Evolutionary conservation across 257 asterid species (phyloP).

Genomic region (Verbascum thapsus): DNA sequence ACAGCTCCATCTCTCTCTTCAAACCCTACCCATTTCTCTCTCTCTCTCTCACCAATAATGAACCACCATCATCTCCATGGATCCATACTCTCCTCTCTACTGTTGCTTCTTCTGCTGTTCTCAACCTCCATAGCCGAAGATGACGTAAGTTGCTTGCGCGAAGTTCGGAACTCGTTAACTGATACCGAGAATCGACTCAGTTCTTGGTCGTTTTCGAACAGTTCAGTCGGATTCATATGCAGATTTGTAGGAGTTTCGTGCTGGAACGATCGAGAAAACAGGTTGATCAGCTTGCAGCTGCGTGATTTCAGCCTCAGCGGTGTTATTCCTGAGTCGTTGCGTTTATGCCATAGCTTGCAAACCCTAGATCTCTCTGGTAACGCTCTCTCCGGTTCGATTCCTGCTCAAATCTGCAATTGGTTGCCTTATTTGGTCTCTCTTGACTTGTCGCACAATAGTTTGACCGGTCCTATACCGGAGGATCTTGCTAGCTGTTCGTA

Average conservation of each 20-base stretch:
- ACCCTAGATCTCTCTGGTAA: constrained; percentile 80
- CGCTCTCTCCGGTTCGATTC: constrained; percentile 48
- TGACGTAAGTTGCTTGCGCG: constrained; percentile 69
- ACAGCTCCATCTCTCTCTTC: constrained; percentile 19
- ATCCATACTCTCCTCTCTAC: constrained; percentile 29
- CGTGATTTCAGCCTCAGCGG: constrained; percentile 57
- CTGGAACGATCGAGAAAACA: constrained; percentile 79
- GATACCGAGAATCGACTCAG: constrained; percentile 50
- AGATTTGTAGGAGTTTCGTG: constrained; percentile 65
- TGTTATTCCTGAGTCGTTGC: constrained; percentile 47
- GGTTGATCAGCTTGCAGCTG: constrained; percentile 54
- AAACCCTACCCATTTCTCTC: constrained; percentile 5
- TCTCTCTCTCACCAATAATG: constrained; percentile 28
- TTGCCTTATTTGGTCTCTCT: constrained; percentile 66
- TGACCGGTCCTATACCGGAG: constrained; percentile 68
- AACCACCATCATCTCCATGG: constrained; percentile 16
- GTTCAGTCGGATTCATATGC: constrained; percentile 57
- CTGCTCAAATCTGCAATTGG: constrained; percentile 73
- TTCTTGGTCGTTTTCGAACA: constrained; percentile 65
- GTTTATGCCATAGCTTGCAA: constrained; percentile 63
- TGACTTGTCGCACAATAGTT: constrained; percentile 61
- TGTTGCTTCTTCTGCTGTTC: constrained; percentile 34
- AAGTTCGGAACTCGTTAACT: constrained; percentile 47
- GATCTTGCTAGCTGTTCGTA: constrained; percentile 69
- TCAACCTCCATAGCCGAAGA: constrained; percentile 46